These are phyloP conservation scores for Chamaenerion angustifolium DNA, from an alignment of 345 rosid species.

Conservation along the genomic window DNA sequence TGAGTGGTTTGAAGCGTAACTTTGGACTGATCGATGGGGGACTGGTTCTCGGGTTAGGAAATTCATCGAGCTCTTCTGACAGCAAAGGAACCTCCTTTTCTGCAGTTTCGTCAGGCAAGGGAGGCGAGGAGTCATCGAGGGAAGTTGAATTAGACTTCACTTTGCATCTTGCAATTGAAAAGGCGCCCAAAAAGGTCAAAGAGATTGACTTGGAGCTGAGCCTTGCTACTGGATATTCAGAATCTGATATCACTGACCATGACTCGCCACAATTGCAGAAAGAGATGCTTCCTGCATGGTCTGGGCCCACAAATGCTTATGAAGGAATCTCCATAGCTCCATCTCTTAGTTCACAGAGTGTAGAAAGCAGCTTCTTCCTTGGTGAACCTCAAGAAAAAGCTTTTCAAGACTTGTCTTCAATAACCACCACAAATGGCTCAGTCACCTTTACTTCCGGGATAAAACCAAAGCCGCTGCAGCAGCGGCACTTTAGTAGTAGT, in stretches of 20 bases:
- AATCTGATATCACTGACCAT: slow-evolving; percentile 60
- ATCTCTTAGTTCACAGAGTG: slow-evolving; percentile 18
- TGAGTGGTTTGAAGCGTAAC: slow-evolving; percentile 59
- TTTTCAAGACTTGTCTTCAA: slow-evolving; percentile 51
- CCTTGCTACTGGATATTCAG: slow-evolving; percentile 53
- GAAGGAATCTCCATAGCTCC: slow-evolving; percentile 28
- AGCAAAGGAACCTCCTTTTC: slow-evolving; percentile 79
- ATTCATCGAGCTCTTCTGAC: slow-evolving; percentile 76
- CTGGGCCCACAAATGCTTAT: slow-evolving; percentile 16
- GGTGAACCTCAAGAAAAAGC: slow-evolving; percentile 12
- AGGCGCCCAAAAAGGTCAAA: slow-evolving; percentile 29
- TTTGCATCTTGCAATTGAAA: slow-evolving; percentile 74
- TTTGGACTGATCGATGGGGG: slow-evolving; percentile 43
- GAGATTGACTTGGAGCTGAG: slow-evolving; percentile 65
- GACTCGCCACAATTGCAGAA: slow-evolving; percentile 22
- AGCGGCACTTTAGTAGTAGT: no score
- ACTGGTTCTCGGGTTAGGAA: slow-evolving; percentile 49
- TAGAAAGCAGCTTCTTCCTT: slow-evolving; percentile 30
- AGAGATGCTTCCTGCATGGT: slow-evolving; percentile 25
- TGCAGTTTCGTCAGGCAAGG: slow-evolving; percentile 62
- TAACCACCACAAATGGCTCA: slow-evolving; percentile 49
- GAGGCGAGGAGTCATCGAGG: slow-evolving; percentile 78
- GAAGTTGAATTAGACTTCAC: slow-evolving; percentile 69
- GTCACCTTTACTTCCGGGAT: slow-evolving; percentile 85
- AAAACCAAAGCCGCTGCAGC: slow-evolving; percentile 44